phyloP scores from a whole-genome alignment of 1,139 yeast genomes.

The Yamadazyma atlantica region DNA sequence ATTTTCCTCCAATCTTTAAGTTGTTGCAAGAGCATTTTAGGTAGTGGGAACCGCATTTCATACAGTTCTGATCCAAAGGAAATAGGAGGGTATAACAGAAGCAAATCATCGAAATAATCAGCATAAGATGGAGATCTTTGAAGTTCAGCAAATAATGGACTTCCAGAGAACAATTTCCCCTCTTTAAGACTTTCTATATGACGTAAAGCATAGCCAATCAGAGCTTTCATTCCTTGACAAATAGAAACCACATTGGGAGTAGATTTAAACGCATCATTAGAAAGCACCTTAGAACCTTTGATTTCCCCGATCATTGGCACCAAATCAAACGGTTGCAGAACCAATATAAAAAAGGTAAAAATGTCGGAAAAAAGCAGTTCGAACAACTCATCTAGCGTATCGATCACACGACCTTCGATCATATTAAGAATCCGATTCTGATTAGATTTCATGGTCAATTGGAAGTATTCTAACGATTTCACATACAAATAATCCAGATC shows the following conservation, averaged over 20 bases:
- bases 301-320: conserved; percentile 15
- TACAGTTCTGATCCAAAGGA: background rate
- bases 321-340: conserved; percentile 26
- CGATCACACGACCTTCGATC: background rate
- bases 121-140: too few species aligned
- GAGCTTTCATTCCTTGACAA: background rate
- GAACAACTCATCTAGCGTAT: background rate
- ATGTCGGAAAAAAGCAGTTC: background rate
- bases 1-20: background rate
- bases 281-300: conserved; percentile 15
- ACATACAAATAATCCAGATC: background rate
- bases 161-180: too few species aligned
- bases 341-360: conserved; percentile 21
- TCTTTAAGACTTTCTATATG: background rate
- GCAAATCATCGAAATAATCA: background rate
- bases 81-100: background rate
- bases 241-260: background rate
- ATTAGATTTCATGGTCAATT: background rate
- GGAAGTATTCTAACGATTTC: conserved; percentile 1
- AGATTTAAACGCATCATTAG: conserved; percentile 1
- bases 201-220: background rate
- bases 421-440: background rate
- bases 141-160: too few species aligned
- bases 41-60: background rate
- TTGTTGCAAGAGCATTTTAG: background rate